Base-by-base conservation (phyloP, 257 asterid genomes). In the Solanum rostratum region DNA sequence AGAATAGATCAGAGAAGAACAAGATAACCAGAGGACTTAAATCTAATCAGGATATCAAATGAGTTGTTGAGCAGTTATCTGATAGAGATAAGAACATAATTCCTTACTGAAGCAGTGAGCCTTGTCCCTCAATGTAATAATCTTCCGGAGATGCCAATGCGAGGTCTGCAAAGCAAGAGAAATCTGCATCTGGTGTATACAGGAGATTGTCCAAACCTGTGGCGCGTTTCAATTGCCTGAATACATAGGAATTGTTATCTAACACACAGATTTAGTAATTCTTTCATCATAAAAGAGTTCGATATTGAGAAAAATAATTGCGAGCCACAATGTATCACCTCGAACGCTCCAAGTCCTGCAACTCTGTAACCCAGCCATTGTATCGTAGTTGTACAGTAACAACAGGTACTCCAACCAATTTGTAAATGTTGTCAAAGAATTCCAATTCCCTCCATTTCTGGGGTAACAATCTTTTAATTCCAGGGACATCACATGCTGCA, bases 401-500 rank as follows among this genome's bases (percentile, higher is more conserved):
- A 84, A 97, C 99, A 52, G 99, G 99, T 82, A 97, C 99, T 90
- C 99, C 99, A 30, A 93, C 96, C 84, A 97, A 90, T 87, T 93
- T 86, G 85, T 95, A 95, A 87, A 95, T 97, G 85, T 95, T 94
- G 69, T 95, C 98, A 85, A 97, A 97, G 90, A 97, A 95, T 68
- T 92, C 92, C 39, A 87, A 92, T 86, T 94, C 98, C 90, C 98
- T 95, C 99, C 99, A 97, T 80, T 59, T 84, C 83, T 88, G 85
- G 15, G 99, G 99, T 83, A 97, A 88, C 86, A 97, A 85, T 91
- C 93, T 92, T 88, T 97, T 95, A 88, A 97, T 97, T 79, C 99
- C 99, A 39, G 99, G 99, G 83, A 97, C 97, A 92, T 97, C 99
- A 90, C 99, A 95, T 69, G 99, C 99, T 95, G 93, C 91, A 87